These are phyloP conservation scores for Inonotus hispidus DNA, from an alignment of 1,284 basidiomycete genomes.

Conservation along the genomic window DNA sequence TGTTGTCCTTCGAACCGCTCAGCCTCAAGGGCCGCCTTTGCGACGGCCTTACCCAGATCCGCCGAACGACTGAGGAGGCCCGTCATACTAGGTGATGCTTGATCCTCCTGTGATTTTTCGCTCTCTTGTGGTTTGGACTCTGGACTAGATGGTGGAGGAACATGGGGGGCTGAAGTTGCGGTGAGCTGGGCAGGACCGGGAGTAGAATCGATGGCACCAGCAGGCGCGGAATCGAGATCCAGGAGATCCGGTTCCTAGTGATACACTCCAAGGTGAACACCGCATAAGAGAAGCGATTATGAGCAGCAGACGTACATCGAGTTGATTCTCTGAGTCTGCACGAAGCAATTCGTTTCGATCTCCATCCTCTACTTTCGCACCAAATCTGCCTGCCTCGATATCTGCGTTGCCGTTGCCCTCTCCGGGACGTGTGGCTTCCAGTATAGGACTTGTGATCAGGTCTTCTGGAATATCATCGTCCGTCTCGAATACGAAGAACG, in stretches of 20 bases:
- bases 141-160: constrained; percentile 24
- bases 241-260: constrained; percentile 15
- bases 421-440: constrained; percentile 56
- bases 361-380: constrained; percentile 33
- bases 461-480: constrained; percentile 91
- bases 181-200: neutral
- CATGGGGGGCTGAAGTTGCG: neutral
- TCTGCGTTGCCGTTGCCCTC: constrained; percentile 28
- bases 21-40: constrained; percentile 27
- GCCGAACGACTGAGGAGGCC: constrained; percentile 10
- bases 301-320: neutral
- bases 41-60: constrained; percentile 28
- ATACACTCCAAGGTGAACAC: neutral
- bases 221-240: constrained; percentile 10
- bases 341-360: constrained; percentile 11
- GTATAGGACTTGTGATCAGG: constrained; percentile 89
- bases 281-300: neutral
- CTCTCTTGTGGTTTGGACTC: neutral
- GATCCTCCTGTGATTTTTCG: neutral
- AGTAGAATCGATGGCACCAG: neutral
- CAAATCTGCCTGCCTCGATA: constrained; percentile 38
- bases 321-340: constrained; percentile 18
- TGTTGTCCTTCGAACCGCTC: constrained; percentile 27
- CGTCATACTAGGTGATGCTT: neutral
- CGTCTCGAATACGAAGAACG: constrained; percentile 98